Base-by-base conservation (phyloP, 2,329 filamentous ascomycete genomes). In the Coniella lustricola region DNA sequence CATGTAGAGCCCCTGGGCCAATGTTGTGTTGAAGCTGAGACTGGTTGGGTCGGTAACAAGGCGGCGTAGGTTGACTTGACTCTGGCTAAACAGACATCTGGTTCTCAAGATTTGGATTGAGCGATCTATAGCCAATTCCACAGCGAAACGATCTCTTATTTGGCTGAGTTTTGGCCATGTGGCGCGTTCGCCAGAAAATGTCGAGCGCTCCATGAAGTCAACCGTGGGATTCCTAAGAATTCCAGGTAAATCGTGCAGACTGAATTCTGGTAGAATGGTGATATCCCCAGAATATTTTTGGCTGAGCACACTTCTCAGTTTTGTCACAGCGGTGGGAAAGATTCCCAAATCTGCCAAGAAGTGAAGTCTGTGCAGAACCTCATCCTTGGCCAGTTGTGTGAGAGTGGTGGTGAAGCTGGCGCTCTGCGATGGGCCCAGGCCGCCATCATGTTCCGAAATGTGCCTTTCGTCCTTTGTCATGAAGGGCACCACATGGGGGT, bases 231-330 rank as follows among this genome's bases (percentile, higher is more conserved):
- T 97, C 54, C 77, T 84, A 38, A 97, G 72, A 21, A 96, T 82
- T 8, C 79, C 77, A 1, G 86, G 84, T 18, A 94, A 78, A 53
- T 94, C 84, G 7, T 81, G 75, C 45, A 85, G 81, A 4, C 77
- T 78, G 50, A 95, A 84, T 46, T 89, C 81, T 0, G 90, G 90
- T 29, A 95, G 74, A 46, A 97, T 95, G 38, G 90, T 97, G 62
- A 97, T 95, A 64, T 97, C 90, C 7, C 91, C 91, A 2, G 87
- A 90, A 60, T 97, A 97, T 55, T 86, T 88, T 60, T 97, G 91
- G 55, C 83, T 90, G 43, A 97, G 74, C 14, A 97, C 82, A 2
- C 87, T 90, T 36, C 81, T 78, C 18, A 84, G 74, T 63, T 95
- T 94, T 40, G 84, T 87, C 56, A 89, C 75, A 1, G 86, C 72